phyloP scores from a whole-genome alignment of 768 basidiomycete genomes.

The Chalciporus pseudorubinellus region DNA sequence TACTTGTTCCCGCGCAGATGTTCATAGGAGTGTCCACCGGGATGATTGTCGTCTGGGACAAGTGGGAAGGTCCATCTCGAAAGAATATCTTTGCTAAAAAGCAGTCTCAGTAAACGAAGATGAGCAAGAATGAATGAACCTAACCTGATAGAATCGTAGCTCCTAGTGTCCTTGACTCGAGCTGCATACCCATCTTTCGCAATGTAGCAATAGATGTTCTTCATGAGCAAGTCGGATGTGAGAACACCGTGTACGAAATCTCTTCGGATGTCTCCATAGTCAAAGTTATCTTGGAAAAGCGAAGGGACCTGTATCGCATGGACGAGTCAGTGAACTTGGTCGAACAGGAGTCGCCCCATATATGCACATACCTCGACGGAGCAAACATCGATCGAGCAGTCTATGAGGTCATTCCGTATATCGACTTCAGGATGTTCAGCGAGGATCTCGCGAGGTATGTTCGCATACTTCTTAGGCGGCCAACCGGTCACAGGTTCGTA shows the following conservation, averaged over 20 bases:
- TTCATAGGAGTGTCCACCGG: conserved; percentile 78
- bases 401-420: conserved; percentile 83
- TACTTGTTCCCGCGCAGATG: conserved; percentile 88
- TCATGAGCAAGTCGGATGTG: conserved; percentile 91
- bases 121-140: background rate
- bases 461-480: conserved; percentile 58
- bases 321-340: background rate
- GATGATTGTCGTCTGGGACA: conserved; percentile 92
- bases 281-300: conserved; percentile 97
- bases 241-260: conserved; percentile 95
- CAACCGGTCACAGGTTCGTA: conserved; percentile 76
- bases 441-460: conserved; percentile 78
- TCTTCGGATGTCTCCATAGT: conserved; percentile 86
- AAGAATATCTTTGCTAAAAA: conserved; percentile 81
- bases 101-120: background rate
- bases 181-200: conserved; percentile 89
- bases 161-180: conserved; percentile 88
- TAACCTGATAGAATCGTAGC: conserved; percentile 87
- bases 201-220: conserved; percentile 89
- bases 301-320: conserved; percentile 73
- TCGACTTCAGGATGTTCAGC: conserved; percentile 75
- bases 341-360: background rate
- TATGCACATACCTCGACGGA: conserved; percentile 72
- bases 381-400: conserved; percentile 90
- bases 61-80: conserved; percentile 94